A percentile compares a stretch with the other conserved stretches of the same genome.
These are phyloP conservation scores for Yamadazyma mexicana DNA, from an alignment of 1,139 yeast species.

Conservation along the genomic window DNA sequence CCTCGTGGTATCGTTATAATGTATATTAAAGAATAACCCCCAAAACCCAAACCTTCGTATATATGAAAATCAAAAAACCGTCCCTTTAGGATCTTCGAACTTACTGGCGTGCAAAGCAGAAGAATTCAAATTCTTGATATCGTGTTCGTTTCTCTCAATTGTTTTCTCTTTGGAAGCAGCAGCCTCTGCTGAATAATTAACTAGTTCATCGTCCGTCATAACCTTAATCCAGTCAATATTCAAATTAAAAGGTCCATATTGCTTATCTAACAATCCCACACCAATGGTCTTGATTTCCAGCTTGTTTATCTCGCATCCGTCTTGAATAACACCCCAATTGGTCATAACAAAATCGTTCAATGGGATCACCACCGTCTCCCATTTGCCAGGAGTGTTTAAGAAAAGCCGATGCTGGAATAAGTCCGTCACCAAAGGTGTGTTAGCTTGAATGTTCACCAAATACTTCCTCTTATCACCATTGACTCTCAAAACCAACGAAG, in stretches of 20 bases:
- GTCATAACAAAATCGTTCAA: slow-evolving; percentile 79
- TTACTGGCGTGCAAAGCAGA: slow-evolving; percentile 22
- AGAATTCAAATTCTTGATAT: slow-evolving; percentile 22
- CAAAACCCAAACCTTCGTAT: neutral
- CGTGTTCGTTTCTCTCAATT: slow-evolving; percentile 20
- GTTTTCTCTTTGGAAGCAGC: slow-evolving; percentile 3
- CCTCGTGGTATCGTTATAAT: neutral
- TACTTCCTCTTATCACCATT: slow-evolving; percentile 76
- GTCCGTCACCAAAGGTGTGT: slow-evolving; percentile 75
- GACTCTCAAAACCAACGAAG: slow-evolving; percentile 66
- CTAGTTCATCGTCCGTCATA: slow-evolving; percentile 56
- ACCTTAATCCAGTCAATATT: slow-evolving; percentile 76
- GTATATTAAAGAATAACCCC: no score
- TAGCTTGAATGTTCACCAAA: slow-evolving; percentile 78
- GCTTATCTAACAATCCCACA: slow-evolving; percentile 75
- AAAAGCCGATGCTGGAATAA: slow-evolving; percentile 81
- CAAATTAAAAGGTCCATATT: slow-evolving; percentile 73
- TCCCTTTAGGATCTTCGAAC: slow-evolving; percentile 33
- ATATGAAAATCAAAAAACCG: slow-evolving; percentile 23
- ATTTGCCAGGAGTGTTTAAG: slow-evolving; percentile 69
- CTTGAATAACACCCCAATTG: slow-evolving; percentile 79
- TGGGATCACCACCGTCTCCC: slow-evolving; percentile 84
- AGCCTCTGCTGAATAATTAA: slow-evolving; percentile 26
- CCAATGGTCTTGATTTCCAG: slow-evolving; percentile 73
- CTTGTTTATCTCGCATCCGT: slow-evolving; percentile 60